A percentile compares a stretch with the other conserved stretches of the same genome.
phyloP scores from a whole-genome alignment of 352 stramenopile species.

The Blastocystis sp. region DNA sequence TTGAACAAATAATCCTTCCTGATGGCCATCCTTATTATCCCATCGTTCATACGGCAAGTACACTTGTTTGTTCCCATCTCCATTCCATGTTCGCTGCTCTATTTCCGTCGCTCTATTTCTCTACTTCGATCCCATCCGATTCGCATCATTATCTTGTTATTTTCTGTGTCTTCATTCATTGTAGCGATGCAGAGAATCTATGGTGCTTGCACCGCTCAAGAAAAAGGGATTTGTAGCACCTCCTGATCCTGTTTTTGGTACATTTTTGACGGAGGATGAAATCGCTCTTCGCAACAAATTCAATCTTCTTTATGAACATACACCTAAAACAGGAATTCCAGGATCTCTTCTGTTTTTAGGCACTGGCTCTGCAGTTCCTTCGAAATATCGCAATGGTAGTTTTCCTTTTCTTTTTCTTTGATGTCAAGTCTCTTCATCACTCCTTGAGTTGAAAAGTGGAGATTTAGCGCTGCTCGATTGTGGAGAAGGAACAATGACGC shows the following conservation, averaged over 20 bases:
- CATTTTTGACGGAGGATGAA: not conserved
- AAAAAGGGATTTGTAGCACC: too few relatives aligned
- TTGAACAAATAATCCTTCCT: not conserved
- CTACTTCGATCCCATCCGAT: not conserved
- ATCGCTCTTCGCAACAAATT: not conserved
- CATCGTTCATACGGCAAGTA: not conserved
- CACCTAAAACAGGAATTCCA: not conserved
- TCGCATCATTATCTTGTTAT: not conserved
- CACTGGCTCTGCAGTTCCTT: conserved; percentile 47
- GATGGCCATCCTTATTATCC: not conserved
- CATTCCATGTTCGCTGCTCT: not conserved
- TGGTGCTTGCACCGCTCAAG: not conserved
- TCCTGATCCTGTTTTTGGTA: not conserved
- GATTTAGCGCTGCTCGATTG: conserved; percentile 26
- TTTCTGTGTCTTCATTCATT: not conserved
- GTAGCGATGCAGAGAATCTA: not conserved
- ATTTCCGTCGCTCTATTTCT: not conserved
- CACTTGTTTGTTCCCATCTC: not conserved
- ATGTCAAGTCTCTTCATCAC: not conserved
- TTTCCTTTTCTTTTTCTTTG: not conserved
- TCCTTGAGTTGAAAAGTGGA: not conserved
- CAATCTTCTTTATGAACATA: not conserved
- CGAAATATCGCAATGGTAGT: conserved; percentile 20
- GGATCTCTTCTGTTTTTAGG: conserved; percentile 56
- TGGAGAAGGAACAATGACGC: conserved; percentile 39